Conservation (phyloP, 2,329 filamentous ascomycete genomes). For the Epichloe amarillans region DNA sequence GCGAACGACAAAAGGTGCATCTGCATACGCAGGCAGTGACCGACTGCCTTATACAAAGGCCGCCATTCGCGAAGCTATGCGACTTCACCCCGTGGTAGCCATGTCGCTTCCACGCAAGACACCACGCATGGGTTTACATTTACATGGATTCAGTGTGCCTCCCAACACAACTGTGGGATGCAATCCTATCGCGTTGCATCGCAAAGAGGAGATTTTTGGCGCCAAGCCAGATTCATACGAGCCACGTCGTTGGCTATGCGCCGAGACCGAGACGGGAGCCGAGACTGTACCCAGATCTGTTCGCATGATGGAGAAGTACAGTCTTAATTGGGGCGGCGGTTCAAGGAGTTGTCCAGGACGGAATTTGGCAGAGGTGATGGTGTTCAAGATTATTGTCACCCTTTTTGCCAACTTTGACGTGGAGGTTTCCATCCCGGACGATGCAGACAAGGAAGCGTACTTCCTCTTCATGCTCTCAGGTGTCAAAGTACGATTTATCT, state of each 20-base stretch:
- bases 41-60: constrained; percentile 18
- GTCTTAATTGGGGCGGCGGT: constrained; percentile 39
- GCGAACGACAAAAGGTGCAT: constrained; percentile 5
- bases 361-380: constrained; percentile 35
- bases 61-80: constrained; percentile 36
- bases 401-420: constrained; percentile 35
- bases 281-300: constrained; percentile 4
- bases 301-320: constrained; percentile 33
- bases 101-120: constrained; percentile 37
- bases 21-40: constrained; percentile 4
- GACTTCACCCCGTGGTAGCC: constrained; percentile 36
- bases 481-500: constrained; percentile 26
- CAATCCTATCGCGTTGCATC: constrained; percentile 36
- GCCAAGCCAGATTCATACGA: constrained; percentile 27
- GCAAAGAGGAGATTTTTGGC: constrained; percentile 36
- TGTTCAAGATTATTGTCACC: constrained; percentile 29
- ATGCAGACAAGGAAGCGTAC: constrained; percentile 29
- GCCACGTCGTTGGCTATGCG: constrained; percentile 34
- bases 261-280: constrained; percentile 11
- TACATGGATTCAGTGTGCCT: constrained; percentile 29
- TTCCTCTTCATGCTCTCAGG: constrained; percentile 40
- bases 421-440: constrained; percentile 23
- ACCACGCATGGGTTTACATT: constrained; percentile 20
- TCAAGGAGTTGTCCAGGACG: constrained; percentile 36
- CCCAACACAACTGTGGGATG: constrained; percentile 36